Evolutionary conservation across 176 grass and related monocot species (phyloP), one percentile per base, ranked within the genome.

Genomic region (Coix lacrymajobi): DNA sequence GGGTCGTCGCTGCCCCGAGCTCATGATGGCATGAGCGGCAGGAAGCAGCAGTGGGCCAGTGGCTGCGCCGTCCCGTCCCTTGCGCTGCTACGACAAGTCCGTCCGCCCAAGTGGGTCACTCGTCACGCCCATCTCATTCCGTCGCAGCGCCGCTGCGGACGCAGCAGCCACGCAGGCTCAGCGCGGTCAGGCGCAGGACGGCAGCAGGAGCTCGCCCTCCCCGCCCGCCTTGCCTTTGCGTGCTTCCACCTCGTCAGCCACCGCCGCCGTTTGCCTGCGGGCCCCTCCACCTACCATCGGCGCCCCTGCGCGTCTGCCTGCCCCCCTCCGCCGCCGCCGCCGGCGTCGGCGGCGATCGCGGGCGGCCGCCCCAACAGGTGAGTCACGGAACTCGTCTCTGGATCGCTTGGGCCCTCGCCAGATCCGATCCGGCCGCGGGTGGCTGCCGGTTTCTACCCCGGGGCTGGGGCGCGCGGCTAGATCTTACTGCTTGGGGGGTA

Each of bases 401-500:
- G 73, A 69, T 56, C 62, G 30, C 25, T 34, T 17, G 17, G n/a
- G 37, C 10, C 3, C 37, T n/a, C 74, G 11, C 19, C 66, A 63
- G 66, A 85, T 85, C 76, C 16, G 76, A 85, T 72, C 76, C 6
- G 54, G 67, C 11, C 17, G 66, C 17, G 32, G 54, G 16, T 4
- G 17, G 66, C n/a, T 20, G 41, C 29, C 34, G 36, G 14, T 36
- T 71, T 62, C 10, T 34, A 13, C 56, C 32, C 16, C 16, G 4
- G 28, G 22, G 6, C 20, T 13, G 75, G 12, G 52, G 75, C 14
- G 29, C 29, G 52, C 58, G 39, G 43, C 43, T 79, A 79, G 75
- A 79, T 85, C 75, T 85, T 79, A 79, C 46, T 54, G 11, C n/a
- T 14, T 37, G 26, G 36, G 82, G 25, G 52, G 67, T 49, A 17